phyloP scores from a whole-genome alignment of 441 rosid species.

The Adansonia rubrostipa region DNA sequence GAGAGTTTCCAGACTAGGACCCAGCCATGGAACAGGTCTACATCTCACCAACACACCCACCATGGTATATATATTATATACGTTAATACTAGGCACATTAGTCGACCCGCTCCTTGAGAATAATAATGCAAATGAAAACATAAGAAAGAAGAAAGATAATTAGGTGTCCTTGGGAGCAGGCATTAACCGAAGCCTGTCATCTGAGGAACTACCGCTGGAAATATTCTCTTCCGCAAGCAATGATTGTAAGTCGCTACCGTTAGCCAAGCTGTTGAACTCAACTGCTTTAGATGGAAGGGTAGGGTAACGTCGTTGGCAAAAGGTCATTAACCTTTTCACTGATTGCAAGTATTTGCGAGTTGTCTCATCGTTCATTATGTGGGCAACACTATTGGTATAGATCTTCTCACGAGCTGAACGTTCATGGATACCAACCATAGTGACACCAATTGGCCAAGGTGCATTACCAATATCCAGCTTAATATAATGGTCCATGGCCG shows the following conservation, averaged over 20 bases:
- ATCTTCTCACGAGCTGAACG: slow-evolving; percentile 1
- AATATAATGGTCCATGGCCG: slow-evolving; percentile 7
- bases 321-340: neutral
- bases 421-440: slow-evolving; percentile 9
- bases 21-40: no score
- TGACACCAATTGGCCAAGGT: slow-evolving; percentile 10
- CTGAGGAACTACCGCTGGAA: neutral
- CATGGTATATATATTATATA: no score
- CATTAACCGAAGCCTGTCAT: neutral
- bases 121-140: no score
- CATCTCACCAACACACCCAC: no score
- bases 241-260: slow-evolving; percentile 1
- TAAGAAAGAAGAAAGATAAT: neutral
- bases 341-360: slow-evolving; percentile 7
- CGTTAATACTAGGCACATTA: no score
- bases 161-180: neutral
- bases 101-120: no score
- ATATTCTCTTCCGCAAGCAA: neutral
- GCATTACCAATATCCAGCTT: neutral
- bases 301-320: neutral
- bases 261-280: slow-evolving; percentile 11
- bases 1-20: no score
- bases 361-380: neutral
- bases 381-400: slow-evolving; percentile 7
- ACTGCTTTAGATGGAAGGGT: slow-evolving; percentile 4